These are phyloP conservation scores for Erysiphe neolycopersici DNA, from an alignment of 2,329 filamentous ascomycete species.

Conservation along the genomic window DNA sequence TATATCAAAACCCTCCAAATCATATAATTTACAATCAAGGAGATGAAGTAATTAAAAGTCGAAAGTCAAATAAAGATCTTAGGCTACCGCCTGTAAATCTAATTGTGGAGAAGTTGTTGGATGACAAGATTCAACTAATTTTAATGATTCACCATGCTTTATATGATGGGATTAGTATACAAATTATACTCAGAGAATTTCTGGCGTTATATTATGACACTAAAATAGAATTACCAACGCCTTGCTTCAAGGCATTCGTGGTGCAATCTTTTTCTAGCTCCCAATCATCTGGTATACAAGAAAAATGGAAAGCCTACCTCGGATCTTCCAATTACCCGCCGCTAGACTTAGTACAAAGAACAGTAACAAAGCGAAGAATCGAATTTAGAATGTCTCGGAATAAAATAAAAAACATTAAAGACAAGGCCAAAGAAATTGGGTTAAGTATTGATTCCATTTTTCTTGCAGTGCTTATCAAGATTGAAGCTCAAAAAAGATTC, in stretches of 20 bases:
- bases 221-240: not conserved
- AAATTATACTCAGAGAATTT: conserved; percentile 29
- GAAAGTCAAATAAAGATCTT: conserved; percentile 3
- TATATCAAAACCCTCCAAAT: conserved; percentile 19
- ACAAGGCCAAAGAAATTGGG: conserved; percentile 21
- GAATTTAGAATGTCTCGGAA: conserved; percentile 22
- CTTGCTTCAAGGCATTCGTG: conserved; percentile 13
- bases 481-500: conserved; percentile 3
- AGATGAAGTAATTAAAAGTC: not conserved
- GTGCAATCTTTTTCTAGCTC: conserved; percentile 16
- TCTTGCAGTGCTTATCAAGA: conserved; percentile 40
- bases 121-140: conserved; percentile 8
- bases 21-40: conserved; percentile 12
- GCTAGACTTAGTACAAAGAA: conserved; percentile 7
- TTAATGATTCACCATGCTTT: conserved; percentile 60
- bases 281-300: conserved; percentile 5
- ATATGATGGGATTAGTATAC: conserved; percentile 65
- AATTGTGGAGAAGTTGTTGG: conserved; percentile 4
- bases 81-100: conserved; percentile 8
- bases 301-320: conserved; percentile 20
- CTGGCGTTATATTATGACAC: conserved; percentile 17
- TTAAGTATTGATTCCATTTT: conserved; percentile 49
- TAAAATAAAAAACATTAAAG: conserved; percentile 18
- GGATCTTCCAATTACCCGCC: conserved; percentile 8
- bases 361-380: conserved; percentile 5